These are phyloP conservation scores for Inonotus obliquus DNA, from an alignment of 1,284 basidiomycete species.

Conservation along the genomic window DNA sequence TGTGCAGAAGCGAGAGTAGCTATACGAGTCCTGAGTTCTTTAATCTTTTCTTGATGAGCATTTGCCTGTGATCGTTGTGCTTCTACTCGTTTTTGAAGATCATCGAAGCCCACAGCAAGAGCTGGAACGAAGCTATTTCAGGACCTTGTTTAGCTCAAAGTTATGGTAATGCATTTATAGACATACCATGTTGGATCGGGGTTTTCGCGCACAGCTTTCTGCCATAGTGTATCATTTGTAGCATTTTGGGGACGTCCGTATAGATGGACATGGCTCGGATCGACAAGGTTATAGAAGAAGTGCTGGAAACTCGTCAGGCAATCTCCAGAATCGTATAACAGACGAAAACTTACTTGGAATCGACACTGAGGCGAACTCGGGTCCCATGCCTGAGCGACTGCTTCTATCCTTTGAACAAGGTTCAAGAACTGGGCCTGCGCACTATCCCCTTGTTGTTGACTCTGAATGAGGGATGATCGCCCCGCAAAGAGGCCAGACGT, in stretches of 20 bases:
- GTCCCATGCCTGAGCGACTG: conserved; percentile 70
- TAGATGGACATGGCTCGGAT: conserved; percentile 60
- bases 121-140: conserved; percentile 72
- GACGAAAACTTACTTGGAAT: conserved; percentile 60
- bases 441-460: conserved; percentile 47
- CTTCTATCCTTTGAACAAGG: conserved; percentile 60
- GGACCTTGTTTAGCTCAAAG: background rate
- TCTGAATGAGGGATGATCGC: conserved; percentile 27
- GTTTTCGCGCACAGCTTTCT: conserved; percentile 76
- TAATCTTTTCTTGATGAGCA: conserved; percentile 68
- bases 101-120: conserved; percentile 77
- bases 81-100: conserved; percentile 76
- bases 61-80: conserved; percentile 69
- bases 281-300: conserved; percentile 85
- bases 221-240: conserved; percentile 74
- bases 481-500: conserved; percentile 25
- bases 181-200: conserved; percentile 76
- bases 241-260: conserved; percentile 76
- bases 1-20: conserved; percentile 62
- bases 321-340: conserved; percentile 2
- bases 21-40: conserved; percentile 67
- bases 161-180: background rate
- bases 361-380: conserved; percentile 64
- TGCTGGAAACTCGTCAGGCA: conserved; percentile 40
- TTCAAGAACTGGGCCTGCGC: conserved; percentile 56